These are phyloP conservation scores for Hypoxylon sp. DNA, from an alignment of 2,329 filamentous ascomycete species.

Conservation along the genomic window DNA sequence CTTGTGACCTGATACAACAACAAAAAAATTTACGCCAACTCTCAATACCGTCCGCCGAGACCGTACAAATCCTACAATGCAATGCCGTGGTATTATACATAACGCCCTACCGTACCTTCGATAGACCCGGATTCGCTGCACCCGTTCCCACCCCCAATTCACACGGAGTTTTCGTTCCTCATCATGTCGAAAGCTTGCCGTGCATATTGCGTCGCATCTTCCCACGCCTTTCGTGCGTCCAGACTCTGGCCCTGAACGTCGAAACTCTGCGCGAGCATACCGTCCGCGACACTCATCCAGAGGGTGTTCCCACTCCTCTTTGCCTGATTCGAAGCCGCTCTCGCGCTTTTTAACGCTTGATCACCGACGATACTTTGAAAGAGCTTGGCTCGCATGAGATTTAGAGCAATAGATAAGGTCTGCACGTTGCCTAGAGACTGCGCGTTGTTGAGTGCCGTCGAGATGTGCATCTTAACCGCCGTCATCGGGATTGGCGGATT, in stretches of 20 bases:
- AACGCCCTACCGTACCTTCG: slow-evolving; percentile 35
- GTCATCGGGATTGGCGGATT: slow-evolving; percentile 77
- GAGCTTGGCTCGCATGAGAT: slow-evolving; percentile 86
- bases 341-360: slow-evolving; percentile 82
- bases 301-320: slow-evolving; percentile 78
- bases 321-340: slow-evolving; percentile 77
- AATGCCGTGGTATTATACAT: slow-evolving; percentile 45
- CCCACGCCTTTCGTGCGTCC: slow-evolving; percentile 65
- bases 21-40: slow-evolving; percentile 31
- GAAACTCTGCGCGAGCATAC: slow-evolving; percentile 81
- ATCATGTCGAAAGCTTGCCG: slow-evolving; percentile 49
- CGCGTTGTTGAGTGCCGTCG: slow-evolving; percentile 78
- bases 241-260: slow-evolving; percentile 77
- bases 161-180: slow-evolving; percentile 32
- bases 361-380: slow-evolving; percentile 87
- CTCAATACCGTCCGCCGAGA: slow-evolving; percentile 24
- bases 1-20: slow-evolving; percentile 36
- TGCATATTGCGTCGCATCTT: slow-evolving; percentile 50
- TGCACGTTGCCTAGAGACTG: slow-evolving; percentile 81
- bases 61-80: slow-evolving; percentile 41
- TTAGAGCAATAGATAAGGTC: slow-evolving; percentile 85
- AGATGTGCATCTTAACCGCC: slow-evolving; percentile 83
- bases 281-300: slow-evolving; percentile 86
- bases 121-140: slow-evolving; percentile 35
- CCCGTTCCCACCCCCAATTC: slow-evolving; percentile 23